Evolutionary conservation across 805 yeast genomes (phyloP).

Genomic region (Metschnikowia santaceciliae): DNA sequence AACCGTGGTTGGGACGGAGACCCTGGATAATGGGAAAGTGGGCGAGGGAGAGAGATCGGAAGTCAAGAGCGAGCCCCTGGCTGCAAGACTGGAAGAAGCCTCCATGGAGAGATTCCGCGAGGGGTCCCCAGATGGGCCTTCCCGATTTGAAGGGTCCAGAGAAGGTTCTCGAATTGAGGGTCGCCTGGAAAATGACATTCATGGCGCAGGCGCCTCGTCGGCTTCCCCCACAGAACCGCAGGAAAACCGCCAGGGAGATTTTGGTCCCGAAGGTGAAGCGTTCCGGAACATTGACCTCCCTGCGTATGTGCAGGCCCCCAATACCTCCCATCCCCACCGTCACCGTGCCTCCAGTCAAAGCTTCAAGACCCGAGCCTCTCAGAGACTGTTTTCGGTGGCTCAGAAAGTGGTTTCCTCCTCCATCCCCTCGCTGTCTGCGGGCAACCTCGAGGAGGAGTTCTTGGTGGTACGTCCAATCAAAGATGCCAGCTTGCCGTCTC

Average conservation of each 20-base stretch:
- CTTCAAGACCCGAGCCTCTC: neutral
- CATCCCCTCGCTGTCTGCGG: neutral
- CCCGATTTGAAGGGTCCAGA: too few relatives aligned
- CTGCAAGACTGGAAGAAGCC: too few relatives aligned
- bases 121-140: too few relatives aligned
- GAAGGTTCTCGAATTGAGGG: too few relatives aligned
- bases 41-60: neutral
- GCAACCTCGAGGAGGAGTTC: constrained; percentile 27
- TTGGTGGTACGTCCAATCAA: constrained; percentile 32
- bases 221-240: neutral
- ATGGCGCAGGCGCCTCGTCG: neutral
- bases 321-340: too few relatives aligned
- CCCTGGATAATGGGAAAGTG: neutral
- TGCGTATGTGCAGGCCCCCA: neutral
- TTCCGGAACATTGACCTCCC: constrained; percentile 17
- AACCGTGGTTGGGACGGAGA: too few relatives aligned
- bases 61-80: too few relatives aligned
- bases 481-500: constrained; percentile 26
- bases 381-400: neutral
- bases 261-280: neutral
- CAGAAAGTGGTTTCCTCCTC: constrained; percentile 10
- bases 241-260: neutral
- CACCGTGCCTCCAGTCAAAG: neutral
- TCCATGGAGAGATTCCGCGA: too few relatives aligned
- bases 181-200: neutral